These are phyloP conservation scores for Boletus tylopilopsis DNA, from an alignment of 768 basidiomycete genomes.

Conservation along the genomic window DNA sequence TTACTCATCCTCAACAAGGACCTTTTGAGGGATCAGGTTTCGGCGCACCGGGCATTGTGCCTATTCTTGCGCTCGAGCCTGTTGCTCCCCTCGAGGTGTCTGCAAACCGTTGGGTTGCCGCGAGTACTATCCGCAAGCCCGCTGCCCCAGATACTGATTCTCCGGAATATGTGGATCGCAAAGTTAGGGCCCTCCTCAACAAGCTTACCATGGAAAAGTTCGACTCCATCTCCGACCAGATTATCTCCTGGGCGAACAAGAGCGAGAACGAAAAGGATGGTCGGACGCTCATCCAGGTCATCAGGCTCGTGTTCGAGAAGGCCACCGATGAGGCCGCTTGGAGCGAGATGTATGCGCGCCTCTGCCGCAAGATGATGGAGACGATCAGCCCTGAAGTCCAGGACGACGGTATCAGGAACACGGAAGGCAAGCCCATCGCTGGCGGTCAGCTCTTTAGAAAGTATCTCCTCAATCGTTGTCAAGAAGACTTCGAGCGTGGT, in stretches of 20 bases:
- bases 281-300: constrained; percentile 92
- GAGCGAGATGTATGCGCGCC: constrained; percentile 96
- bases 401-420: constrained; percentile 79
- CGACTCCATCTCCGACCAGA: constrained; percentile 92
- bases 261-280: constrained; percentile 91
- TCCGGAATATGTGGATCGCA: constrained; percentile 86
- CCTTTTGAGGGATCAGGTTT: constrained; percentile 32
- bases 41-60: constrained; percentile 28
- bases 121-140: constrained; percentile 42
- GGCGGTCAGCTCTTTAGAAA: constrained; percentile 96
- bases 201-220: constrained; percentile 97
- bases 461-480: constrained; percentile 94
- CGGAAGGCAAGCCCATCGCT: constrained; percentile 83
- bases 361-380: constrained; percentile 96
- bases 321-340: constrained; percentile 94
- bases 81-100: constrained; percentile 73
- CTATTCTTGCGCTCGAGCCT: constrained; percentile 49
- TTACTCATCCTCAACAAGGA: constrained; percentile 33
- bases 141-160: constrained; percentile 52
- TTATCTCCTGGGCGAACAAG: constrained; percentile 93
- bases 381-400: constrained; percentile 83
- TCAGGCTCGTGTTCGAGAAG: constrained; percentile 94
- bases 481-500: constrained; percentile 96
- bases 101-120: constrained; percentile 80
- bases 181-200: constrained; percentile 89